phyloP scores from a whole-genome alignment of 2,329 filamentous ascomycete genomes.

The Xylariaceae sp. region DNA sequence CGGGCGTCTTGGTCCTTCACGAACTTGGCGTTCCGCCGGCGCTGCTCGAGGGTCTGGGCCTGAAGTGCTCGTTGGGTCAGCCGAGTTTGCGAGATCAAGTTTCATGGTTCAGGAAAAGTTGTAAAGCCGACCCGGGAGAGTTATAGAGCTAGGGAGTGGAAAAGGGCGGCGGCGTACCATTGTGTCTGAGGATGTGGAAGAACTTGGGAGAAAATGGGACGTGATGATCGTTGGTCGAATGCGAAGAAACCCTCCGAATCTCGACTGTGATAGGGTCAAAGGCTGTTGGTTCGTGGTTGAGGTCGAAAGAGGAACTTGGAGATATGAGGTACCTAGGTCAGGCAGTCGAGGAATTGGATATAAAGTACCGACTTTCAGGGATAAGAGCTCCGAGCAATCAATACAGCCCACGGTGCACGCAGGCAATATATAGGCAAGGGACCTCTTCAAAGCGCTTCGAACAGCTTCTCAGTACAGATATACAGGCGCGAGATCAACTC shows the following conservation, averaged over 20 bases:
- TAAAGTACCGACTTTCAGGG: no score
- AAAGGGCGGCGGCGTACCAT: slow-evolving; percentile 27
- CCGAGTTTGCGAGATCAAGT: no score
- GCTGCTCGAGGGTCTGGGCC: slow-evolving; percentile 83
- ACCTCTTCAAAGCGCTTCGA: slow-evolving; percentile 10
- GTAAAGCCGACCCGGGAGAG: no score
- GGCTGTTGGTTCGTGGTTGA: no score
- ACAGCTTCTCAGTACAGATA: slow-evolving; percentile 24
- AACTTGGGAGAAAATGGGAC: background rate
- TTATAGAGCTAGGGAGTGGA: no score
- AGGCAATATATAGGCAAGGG: slow-evolving; percentile 10
- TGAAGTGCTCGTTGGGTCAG: slow-evolving; percentile 28
- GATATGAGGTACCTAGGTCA: no score
- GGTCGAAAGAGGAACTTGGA: no score
- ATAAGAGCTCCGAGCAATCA: no score
- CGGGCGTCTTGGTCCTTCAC: slow-evolving; percentile 67
- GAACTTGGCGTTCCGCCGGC: slow-evolving; percentile 76
- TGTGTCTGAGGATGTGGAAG: slow-evolving; percentile 13
- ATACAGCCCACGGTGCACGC: background rate
- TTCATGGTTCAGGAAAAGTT: no score
- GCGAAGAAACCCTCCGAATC: no score
- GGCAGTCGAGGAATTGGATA: no score
- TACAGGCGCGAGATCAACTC: slow-evolving; percentile 12
- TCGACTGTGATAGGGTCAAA: no score
- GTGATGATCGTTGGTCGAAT: slow-evolving; percentile 6